These are phyloP conservation scores for Bremia lactucae DNA, from an alignment of 352 stramenopile species.

Conservation along the genomic window DNA sequence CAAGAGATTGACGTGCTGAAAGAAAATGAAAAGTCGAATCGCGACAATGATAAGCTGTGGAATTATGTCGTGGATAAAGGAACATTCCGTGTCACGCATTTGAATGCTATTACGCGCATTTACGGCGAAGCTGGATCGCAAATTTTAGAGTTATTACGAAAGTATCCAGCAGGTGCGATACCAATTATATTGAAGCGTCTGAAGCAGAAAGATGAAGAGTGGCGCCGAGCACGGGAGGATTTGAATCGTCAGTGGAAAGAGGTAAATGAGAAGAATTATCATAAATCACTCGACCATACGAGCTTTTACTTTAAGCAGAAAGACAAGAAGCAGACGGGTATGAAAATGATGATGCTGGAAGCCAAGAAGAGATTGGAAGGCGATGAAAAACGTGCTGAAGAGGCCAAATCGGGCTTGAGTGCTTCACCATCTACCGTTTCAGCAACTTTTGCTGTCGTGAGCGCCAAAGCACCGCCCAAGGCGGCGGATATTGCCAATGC, in stretches of 20 bases:
- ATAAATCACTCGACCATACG: slow-evolving; percentile 97
- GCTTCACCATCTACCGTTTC: slow-evolving; percentile 19
- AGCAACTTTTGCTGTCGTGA: slow-evolving; percentile 11
- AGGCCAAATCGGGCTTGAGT: slow-evolving; percentile 16
- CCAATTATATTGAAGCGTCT: slow-evolving; percentile 97
- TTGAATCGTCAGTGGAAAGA: slow-evolving; percentile 97
- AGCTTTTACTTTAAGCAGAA: slow-evolving; percentile 98
- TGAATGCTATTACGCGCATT: slow-evolving; percentile 96
- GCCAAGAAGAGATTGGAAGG: slow-evolving; percentile 77
- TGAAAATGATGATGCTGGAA: slow-evolving; percentile 88
- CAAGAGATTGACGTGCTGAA: slow-evolving; percentile 89
- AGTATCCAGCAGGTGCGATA: slow-evolving; percentile 94
- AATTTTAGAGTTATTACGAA: slow-evolving; percentile 90
- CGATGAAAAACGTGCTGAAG: slow-evolving; percentile 35
- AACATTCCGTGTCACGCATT: slow-evolving; percentile 91
- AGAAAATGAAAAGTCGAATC: slow-evolving; percentile 41
- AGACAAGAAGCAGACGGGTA: slow-evolving; percentile 95
- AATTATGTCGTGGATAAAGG: slow-evolving; percentile 91
- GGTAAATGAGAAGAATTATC: slow-evolving; percentile 96
- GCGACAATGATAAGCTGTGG: slow-evolving; percentile 70
- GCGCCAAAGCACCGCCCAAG: slow-evolving; percentile 27
- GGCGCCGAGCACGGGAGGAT: slow-evolving; percentile 86
- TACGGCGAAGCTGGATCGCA: slow-evolving; percentile 92
- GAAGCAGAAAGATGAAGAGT: slow-evolving; percentile 98
- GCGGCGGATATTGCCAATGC: slow-evolving; percentile 51